Evolutionary conservation across 75 land plant genomes (phyloP).

Genomic region (Picea sitchensis): DNA sequence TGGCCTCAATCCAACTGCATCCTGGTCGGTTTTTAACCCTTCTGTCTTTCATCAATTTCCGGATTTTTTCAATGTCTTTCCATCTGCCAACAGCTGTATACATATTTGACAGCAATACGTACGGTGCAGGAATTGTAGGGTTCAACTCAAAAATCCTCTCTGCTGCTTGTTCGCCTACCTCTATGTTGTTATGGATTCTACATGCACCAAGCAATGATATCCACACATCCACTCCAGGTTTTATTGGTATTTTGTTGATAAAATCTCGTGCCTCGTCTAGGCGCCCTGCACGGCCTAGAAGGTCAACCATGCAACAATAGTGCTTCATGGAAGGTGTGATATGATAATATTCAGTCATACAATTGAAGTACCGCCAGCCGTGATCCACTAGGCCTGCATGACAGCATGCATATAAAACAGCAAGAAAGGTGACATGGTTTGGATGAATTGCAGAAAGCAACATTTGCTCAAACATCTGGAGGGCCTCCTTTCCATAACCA

Average conservation of each 20-base stretch:
- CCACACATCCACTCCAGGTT: not conserved
- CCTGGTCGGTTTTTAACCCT: too few relatives aligned
- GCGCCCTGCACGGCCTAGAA: not conserved
- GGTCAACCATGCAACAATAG: not conserved
- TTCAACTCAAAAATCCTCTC: slow-evolving; percentile 13
- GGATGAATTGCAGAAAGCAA: not conserved
- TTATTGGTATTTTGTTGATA: slow-evolving; percentile 1
- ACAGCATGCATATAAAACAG: not conserved
- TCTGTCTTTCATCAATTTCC: too few relatives aligned
- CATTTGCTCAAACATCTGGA: slow-evolving; percentile 9
- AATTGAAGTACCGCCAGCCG: not conserved
- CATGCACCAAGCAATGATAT: slow-evolving; percentile 25
- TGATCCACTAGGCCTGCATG: not conserved
- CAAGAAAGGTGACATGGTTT: not conserved
- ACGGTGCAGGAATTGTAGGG: slow-evolving; percentile 14
- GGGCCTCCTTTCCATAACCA: slow-evolving; percentile 18
- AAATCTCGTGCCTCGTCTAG: not conserved
- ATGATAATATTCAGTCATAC: not conserved
- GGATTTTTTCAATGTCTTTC: too few relatives aligned
- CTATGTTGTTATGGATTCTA: slow-evolving; percentile 14
- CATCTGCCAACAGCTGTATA: not conserved
- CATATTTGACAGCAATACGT: slow-evolving; percentile 26
- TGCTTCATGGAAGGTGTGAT: not conserved
- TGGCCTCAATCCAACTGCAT: too few relatives aligned
- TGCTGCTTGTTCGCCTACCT: slow-evolving; percentile 12